These are phyloP conservation scores for Botrytis medusae DNA, from an alignment of 2,329 filamentous ascomycete species.

Conservation along the genomic window DNA sequence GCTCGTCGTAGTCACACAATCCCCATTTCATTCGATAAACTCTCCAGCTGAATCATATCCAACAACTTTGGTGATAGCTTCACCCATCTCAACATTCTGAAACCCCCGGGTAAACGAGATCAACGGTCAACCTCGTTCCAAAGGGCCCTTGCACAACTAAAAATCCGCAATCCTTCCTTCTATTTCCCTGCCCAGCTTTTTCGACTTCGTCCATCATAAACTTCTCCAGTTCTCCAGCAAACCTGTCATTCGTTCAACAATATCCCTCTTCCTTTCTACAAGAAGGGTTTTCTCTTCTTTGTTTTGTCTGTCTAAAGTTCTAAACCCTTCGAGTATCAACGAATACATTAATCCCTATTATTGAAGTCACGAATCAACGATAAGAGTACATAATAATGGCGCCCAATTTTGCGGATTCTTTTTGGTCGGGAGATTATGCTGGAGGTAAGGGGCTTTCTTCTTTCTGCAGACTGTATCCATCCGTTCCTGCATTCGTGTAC, in stretches of 20 bases:
- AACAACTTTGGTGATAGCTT: constrained; percentile 7
- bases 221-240: constrained; percentile 5
- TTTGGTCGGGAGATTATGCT: constrained; percentile 98
- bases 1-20: neutral
- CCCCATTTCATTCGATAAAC: neutral
- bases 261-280: neutral
- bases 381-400: constrained; percentile 50
- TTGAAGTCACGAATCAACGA: constrained; percentile 16
- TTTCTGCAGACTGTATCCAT: neutral
- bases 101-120: constrained; percentile 8
- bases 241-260: constrained; percentile 17
- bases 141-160: constrained; percentile 21
- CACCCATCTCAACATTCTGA: neutral
- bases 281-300: neutral
- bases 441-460: constrained; percentile 60
- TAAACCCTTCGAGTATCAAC: neutral
- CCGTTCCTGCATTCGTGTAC: constrained; percentile 14
- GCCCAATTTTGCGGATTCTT: constrained; percentile 90
- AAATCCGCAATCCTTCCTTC: constrained; percentile 11
- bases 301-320: neutral
- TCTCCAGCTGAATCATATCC: neutral
- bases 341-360: constrained; percentile 2
- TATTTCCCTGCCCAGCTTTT: constrained; percentile 2
- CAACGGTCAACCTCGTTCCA: neutral
- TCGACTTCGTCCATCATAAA: neutral